Conservation (phyloP, 2,329 filamentous ascomycete genomes). For the Colletotrichum spaethianum region DNA sequence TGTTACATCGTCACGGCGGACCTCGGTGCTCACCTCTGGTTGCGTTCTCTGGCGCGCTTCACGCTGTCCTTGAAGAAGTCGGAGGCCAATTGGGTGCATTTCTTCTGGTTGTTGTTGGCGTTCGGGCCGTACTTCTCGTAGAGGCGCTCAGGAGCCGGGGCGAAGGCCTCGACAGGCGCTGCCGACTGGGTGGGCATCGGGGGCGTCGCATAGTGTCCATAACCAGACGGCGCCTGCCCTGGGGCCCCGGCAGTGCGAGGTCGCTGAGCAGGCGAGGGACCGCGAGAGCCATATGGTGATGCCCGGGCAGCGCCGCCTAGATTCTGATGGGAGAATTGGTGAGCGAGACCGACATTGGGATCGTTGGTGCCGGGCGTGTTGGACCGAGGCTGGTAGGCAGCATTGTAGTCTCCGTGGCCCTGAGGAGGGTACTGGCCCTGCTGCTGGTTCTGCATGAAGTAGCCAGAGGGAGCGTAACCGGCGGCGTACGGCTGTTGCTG, state of each 20-base stretch:
- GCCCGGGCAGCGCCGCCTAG: conserved; percentile 80
- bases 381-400: conserved; percentile 65
- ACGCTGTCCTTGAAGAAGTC: conserved; percentile 99
- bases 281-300: conserved; percentile 78
- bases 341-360: conserved; percentile 89
- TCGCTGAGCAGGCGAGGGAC: conserved; percentile 79
- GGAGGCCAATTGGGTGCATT: conserved; percentile 78
- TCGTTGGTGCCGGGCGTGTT: conserved; percentile 79
- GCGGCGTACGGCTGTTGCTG: conserved; percentile 63
- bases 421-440: conserved; percentile 58
- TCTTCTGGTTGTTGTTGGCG: conserved; percentile 79
- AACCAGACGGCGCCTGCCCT: conserved; percentile 71
- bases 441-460: conserved; percentile 76
- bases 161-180: conserved; percentile 79
- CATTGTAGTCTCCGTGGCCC: conserved; percentile 60
- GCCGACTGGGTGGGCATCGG: conserved; percentile 73
- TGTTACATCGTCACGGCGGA: neutral
- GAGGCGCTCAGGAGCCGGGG: conserved; percentile 86
- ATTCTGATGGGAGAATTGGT: conserved; percentile 98
- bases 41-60: conserved; percentile 93
- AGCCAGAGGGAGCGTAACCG: conserved; percentile 64
- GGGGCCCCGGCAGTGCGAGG: conserved; percentile 86
- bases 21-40: conserved; percentile 80
- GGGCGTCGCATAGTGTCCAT: conserved; percentile 77
- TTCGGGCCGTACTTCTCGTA: conserved; percentile 81